These are phyloP conservation scores for Skeletonema grethae DNA, from an alignment of 108 stramenopile genomes.

Conservation along the genomic window DNA sequence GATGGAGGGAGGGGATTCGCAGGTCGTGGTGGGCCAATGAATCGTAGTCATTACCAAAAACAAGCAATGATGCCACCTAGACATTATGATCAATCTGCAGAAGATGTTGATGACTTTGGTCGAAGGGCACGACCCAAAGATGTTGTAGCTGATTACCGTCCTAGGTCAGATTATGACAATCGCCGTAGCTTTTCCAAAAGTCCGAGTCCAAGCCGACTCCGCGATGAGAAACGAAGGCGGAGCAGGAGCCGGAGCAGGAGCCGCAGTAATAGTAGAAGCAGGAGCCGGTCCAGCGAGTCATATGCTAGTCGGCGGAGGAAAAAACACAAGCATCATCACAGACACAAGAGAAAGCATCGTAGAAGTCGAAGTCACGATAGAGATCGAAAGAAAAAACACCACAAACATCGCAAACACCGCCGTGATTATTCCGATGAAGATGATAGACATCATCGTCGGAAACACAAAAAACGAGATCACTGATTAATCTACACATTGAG, in stretches of 20 bases:
- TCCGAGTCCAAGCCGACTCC: slow-evolving; percentile 14
- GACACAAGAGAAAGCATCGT: slow-evolving; percentile 8
- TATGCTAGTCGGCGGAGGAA: slow-evolving; percentile 18
- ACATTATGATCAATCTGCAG: not conserved
- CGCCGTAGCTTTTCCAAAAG: slow-evolving; percentile 4
- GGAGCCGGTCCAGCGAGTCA: slow-evolving; percentile 8
- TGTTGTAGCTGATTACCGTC: not conserved
- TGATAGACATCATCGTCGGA: not conserved
- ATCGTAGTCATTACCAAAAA: not conserved
- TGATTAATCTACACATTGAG: not conserved
- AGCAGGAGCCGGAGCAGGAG: slow-evolving; percentile 17
- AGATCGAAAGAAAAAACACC: slow-evolving; percentile 33
- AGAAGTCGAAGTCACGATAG: slow-evolving; percentile 39
- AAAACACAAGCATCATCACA: slow-evolving; percentile 22
- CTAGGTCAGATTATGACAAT: slow-evolving; percentile 1
- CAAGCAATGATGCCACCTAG: not conserved
- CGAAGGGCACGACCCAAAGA: slow-evolving; percentile 2
- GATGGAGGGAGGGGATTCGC: not conserved
- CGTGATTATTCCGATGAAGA: slow-evolving; percentile 27
- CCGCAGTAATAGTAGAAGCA: slow-evolving; percentile 7
- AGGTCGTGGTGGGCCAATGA: not conserved
- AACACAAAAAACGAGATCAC: not conserved
- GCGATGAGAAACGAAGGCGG: not conserved
- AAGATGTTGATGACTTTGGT: slow-evolving; percentile 17
- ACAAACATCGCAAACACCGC: slow-evolving; percentile 12